Conservation (phyloP, 352 stramenopile genomes). For the Peronospora belbahrii region DNA sequence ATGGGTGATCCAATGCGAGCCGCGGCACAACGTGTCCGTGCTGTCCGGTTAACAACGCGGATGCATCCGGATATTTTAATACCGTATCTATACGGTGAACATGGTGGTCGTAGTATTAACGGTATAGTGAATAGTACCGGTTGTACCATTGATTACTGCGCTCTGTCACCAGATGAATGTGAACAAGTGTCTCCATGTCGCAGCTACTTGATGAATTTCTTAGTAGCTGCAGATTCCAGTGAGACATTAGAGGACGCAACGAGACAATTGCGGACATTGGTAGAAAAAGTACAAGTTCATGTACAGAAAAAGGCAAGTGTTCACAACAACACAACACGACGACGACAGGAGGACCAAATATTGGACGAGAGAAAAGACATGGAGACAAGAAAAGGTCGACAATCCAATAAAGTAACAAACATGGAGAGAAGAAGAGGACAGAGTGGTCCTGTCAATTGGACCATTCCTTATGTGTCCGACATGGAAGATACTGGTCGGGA, state of each 20-base stretch:
- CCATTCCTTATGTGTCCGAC: too few relatives aligned
- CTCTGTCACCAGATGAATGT: constrained; percentile 40
- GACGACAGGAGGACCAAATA: too few relatives aligned
- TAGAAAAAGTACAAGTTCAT: constrained; percentile 44
- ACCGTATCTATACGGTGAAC: constrained; percentile 52
- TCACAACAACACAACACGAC: background rate
- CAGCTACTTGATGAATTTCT: constrained; percentile 49
- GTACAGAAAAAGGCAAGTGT: constrained; percentile 38
- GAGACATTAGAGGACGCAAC: constrained; percentile 41
- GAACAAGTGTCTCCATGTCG: constrained; percentile 20
- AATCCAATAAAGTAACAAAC: too few relatives aligned
- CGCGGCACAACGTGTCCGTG: constrained; percentile 39
- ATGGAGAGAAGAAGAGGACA: too few relatives aligned
- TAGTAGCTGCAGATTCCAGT: constrained; percentile 38
- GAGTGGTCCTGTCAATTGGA: too few relatives aligned
- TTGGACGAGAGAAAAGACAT: background rate
- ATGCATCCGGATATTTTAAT: constrained; percentile 47
- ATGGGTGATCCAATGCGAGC: background rate
- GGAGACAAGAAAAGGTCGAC: background rate
- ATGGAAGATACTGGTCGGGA: background rate
- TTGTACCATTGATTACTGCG: constrained; percentile 62
- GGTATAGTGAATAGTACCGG: constrained; percentile 37
- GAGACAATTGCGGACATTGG: constrained; percentile 30
- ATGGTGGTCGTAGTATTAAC: constrained; percentile 40
- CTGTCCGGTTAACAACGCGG: constrained; percentile 44